Conservation (phyloP, 768 basidiomycete species). For the Cystoderma amianthinum region DNA sequence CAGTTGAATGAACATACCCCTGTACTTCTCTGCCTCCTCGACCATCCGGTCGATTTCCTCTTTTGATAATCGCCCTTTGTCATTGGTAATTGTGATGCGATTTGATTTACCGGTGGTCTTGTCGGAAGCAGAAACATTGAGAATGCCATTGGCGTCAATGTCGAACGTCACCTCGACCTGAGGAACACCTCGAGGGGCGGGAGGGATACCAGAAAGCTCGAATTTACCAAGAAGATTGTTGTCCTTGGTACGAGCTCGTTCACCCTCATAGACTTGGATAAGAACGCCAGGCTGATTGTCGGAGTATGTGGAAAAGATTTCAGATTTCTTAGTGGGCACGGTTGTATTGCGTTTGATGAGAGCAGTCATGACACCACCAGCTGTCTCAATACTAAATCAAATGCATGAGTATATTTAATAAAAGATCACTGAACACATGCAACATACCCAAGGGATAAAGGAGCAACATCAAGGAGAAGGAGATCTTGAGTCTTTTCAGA, state of each 20-base stretch:
- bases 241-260: conserved; percentile 97
- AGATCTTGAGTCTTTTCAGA: conserved; percentile 98
- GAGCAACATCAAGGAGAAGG: conserved; percentile 90
- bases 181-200: conserved; percentile 96
- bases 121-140: conserved; percentile 93
- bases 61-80: conserved; percentile 94
- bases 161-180: conserved; percentile 98
- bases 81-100: conserved; percentile 91
- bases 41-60: conserved; percentile 99
- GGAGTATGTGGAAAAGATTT: conserved; percentile 97
- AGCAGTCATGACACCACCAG: conserved; percentile 98
- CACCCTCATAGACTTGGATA: conserved; percentile 97
- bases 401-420: conserved; percentile 17
- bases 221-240: conserved; percentile 99
- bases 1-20: conserved; percentile 32
- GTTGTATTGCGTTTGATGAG: conserved; percentile 99
- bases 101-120: conserved; percentile 97
- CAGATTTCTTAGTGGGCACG: conserved; percentile 97
- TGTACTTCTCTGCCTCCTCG: conserved; percentile 88
- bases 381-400: conserved; percentile 82
- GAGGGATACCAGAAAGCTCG: conserved; percentile 93
- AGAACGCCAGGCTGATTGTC: conserved; percentile 99
- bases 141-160: conserved; percentile 93
- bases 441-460: conserved; percentile 60
- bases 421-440: conserved; percentile 22